These are phyloP conservation scores for Aspergillus sp. DNA, from an alignment of 2,329 filamentous ascomycete species.

Conservation along the genomic window DNA sequence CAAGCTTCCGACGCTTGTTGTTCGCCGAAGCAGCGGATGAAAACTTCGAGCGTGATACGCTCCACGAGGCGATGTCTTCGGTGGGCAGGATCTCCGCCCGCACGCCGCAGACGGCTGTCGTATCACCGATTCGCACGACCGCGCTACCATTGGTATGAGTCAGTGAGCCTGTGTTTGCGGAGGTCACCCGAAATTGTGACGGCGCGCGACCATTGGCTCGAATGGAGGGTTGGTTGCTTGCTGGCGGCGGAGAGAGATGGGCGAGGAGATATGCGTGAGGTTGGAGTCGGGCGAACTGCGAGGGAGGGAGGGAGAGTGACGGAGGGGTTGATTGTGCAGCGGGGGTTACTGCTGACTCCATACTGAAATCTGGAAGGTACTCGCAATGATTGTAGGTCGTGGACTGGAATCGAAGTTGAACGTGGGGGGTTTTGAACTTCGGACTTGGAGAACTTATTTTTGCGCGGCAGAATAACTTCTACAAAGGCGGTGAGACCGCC, in stretches of 20 bases:
- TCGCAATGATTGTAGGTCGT: not conserved
- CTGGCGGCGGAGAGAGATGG: conserved; percentile 65
- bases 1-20: conserved; percentile 30
- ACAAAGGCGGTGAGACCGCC: conserved; percentile 13
- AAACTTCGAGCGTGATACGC: conserved; percentile 31
- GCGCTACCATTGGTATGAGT: conserved; percentile 88
- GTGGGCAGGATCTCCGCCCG: conserved; percentile 79
- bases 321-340: conserved; percentile 26
- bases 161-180: conserved; percentile 77
- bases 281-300: conserved; percentile 77
- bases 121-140: conserved; percentile 83
- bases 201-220: conserved; percentile 80
- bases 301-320: conserved; percentile 62
- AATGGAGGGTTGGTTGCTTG: conserved; percentile 53
- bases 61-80: conserved; percentile 64
- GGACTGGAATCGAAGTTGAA: not conserved
- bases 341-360: conserved; percentile 22
- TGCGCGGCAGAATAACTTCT: conserved; percentile 19
- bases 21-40: conserved; percentile 29
- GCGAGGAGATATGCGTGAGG: conserved; percentile 87
- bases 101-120: conserved; percentile 90
- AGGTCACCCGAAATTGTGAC: conserved; percentile 66
- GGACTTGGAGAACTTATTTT: conserved; percentile 10
- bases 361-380: conserved; percentile 9
- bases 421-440: not conserved